Base-by-base conservation (phyloP, 2,329 filamentous ascomycete species). In the Clonostachys rhizophaga region DNA sequence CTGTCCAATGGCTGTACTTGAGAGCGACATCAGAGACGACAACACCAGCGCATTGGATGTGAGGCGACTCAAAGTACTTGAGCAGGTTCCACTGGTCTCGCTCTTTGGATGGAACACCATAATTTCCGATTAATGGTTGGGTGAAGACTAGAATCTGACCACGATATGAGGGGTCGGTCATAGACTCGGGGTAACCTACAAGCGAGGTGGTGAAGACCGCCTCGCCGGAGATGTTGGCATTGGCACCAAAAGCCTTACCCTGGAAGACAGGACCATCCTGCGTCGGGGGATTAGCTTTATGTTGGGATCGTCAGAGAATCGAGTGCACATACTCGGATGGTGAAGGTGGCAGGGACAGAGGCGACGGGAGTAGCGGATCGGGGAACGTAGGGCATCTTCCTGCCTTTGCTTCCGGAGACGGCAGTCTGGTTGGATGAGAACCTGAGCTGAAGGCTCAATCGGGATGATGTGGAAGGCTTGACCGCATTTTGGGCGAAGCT, bases 121-220 rank as follows among this genome's bases (percentile, higher is more conserved):
- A 99, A 80, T 99, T 99, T 64, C 94, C 94, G 62, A 99, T 96
- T 57, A 99, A 75, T 35, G 94, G 94, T 68, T 96, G 91, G 55
- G 94, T 99, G 78, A 97, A 96, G 70, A 97, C 92, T 58, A 99
- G 79, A 57, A 99, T 97, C 76, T 99, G 94, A 56, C 94, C 88
- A 56, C 87, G 86, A 74, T 92, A 92, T 17, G 88, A 92, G 46
- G 88, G 88, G 61, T 92, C 88, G 61, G 88, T 91, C 78, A 92
- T 84, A 43, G 87, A 96, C 76, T 99, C 94, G 57, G 94, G 94
- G 69, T 99, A 99, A 61, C 94, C 94, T 50, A 99, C 94, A 47
- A 97, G 84, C 20, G 92, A 96, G 51, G 94, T 97, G 52, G 94
- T 97, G 78, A 99, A 99, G 67, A 97, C 94, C 42, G 94, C 94